A percentile compares a stretch with the other conserved stretches of the same genome.
Conservation (phyloP, 2,329 filamentous ascomycete species). For the Trichothecium sympodiale region DNA sequence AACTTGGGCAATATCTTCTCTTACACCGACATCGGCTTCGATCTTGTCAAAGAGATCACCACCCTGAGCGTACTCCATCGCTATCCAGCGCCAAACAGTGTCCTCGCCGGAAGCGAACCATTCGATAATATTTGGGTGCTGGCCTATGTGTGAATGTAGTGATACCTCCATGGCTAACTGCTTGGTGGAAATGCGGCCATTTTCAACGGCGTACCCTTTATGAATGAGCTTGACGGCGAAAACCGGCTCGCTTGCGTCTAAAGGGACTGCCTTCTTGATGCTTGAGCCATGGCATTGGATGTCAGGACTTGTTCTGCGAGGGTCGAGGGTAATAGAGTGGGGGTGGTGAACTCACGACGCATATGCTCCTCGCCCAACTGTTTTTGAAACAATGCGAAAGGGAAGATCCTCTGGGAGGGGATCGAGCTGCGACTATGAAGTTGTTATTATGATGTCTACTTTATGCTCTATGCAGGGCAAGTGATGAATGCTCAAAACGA, state of each 20-base stretch:
- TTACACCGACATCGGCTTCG: slow-evolving; percentile 91
- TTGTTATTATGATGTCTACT: slow-evolving; percentile 12
- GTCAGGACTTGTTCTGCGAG: not conserved
- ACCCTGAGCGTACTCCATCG: slow-evolving; percentile 92
- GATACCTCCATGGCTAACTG: slow-evolving; percentile 89
- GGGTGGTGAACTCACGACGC: slow-evolving; percentile 58
- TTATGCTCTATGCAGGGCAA: not conserved
- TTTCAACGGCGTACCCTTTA: slow-evolving; percentile 83
- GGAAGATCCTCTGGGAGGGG: slow-evolving; percentile 77
- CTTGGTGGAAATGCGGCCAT: slow-evolving; percentile 79
- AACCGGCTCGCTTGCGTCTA: slow-evolving; percentile 56
- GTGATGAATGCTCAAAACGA: too few relatives aligned
- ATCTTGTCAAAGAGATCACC: slow-evolving; percentile 99
- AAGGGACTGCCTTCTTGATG: slow-evolving; percentile 85
- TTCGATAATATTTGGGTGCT: slow-evolving; percentile 87
- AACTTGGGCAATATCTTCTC: slow-evolving; percentile 86
- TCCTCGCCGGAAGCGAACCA: slow-evolving; percentile 88
- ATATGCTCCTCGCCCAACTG: slow-evolving; percentile 92
- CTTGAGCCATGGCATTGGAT: slow-evolving; percentile 29
- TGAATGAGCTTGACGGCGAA: slow-evolving; percentile 99
- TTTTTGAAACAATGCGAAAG: slow-evolving; percentile 91
- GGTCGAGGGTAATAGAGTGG: slow-evolving; percentile 6
- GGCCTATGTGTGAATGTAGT: slow-evolving; percentile 77
- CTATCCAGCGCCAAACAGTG: slow-evolving; percentile 84
- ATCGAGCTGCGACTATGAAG: slow-evolving; percentile 75